Evolutionary conservation across 1,139 yeast species (phyloP), one percentile per base, ranked within the genome.

Genomic region (Zygoascus sp.): DNA sequence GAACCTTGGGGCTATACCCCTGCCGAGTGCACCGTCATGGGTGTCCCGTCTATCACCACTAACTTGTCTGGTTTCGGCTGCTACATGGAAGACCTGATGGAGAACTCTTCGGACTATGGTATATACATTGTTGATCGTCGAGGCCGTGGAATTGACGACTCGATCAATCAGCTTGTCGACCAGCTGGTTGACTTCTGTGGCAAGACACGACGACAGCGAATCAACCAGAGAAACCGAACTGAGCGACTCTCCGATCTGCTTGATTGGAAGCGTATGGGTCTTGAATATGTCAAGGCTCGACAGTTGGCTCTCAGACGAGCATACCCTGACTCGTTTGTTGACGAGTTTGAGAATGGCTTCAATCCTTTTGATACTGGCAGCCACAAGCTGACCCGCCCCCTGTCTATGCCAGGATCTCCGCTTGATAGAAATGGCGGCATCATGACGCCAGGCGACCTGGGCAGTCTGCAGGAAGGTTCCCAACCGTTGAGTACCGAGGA

Each of bases 1-100:
- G 98, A 92, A 69, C 98, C 98, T 5, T 92, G 98, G 98, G 98
- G 98, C 32, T 92, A 92, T 68, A 92, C 98, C 5, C 98, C 98
- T 9, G 97, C 97, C 9, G 98, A 92, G 66, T 92, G 98, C 73
- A 92, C 98, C 1, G 98, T 92, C 32, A 92, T 92, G 98, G 98
- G 98, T 52, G 95, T 92, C 49, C 98, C 98, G 16, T 87, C 96
- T n/a, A 87, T 92, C 61, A 90, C 98, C 21, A 92, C 98, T 45
- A 92, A 92, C 66, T 74, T 92, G 55, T 88, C 97, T 7, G 98
- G 98, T 1, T 92, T 92, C 64, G 98, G 98, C 47, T 94, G 97
- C 58, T 92, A 92, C 71, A 92, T 92, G 97, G 98, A 92, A 68
- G 97, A 92, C 65, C 75, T 92, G 60, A 90, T 92, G 66, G 97